phyloP scores from a whole-genome alignment of 306 rosid species.

The Begonia peltatifolia region DNA sequence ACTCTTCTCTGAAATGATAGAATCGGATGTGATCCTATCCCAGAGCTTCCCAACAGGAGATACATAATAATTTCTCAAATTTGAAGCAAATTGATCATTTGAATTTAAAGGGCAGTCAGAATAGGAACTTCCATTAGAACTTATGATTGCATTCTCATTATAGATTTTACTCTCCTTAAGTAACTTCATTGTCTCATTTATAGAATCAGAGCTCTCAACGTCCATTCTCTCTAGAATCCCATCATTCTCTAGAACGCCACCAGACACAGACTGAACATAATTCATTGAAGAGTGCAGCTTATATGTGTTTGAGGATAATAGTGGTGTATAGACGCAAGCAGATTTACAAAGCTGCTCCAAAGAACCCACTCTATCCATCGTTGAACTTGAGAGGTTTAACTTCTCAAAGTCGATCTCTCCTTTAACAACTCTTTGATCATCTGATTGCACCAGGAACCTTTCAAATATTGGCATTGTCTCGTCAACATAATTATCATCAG shows the following conservation, averaged over 20 bases:
- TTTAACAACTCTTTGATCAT: slow-evolving; percentile 24
- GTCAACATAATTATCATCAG: slow-evolving; percentile 25
- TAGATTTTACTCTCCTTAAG: slow-evolving; percentile 8
- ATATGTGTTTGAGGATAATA: slow-evolving; percentile 32
- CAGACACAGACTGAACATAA: slow-evolving; percentile 40
- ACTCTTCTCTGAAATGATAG: slow-evolving; percentile 58
- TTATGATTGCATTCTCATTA: slow-evolving; percentile 11
- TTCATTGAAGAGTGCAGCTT: slow-evolving; percentile 20
- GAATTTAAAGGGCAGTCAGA: slow-evolving; percentile 40
- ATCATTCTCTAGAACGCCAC: slow-evolving; percentile 61
- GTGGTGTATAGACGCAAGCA: slow-evolving; percentile 42
- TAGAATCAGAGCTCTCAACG: slow-evolving; percentile 21
- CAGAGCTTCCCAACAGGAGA: slow-evolving; percentile 64
- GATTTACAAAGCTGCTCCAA: slow-evolving; percentile 46
- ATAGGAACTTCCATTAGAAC: slow-evolving; percentile 26
- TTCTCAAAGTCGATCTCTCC: slow-evolving; percentile 34
- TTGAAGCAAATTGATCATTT: slow-evolving; percentile 23
- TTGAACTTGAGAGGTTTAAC: slow-evolving; percentile 23
- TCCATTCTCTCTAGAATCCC: slow-evolving; percentile 55
- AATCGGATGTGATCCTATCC: slow-evolving; percentile 42
- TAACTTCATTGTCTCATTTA: slow-evolving; percentile 16
- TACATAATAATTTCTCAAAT: slow-evolving; percentile 21
- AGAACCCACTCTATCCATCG: slow-evolving; percentile 33
- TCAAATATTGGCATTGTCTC: slow-evolving; percentile 56
- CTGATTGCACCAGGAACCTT: slow-evolving; percentile 52